Evolutionary conservation across 257 asterid species (phyloP).

Genomic region (Penstemon davidsonii): DNA sequence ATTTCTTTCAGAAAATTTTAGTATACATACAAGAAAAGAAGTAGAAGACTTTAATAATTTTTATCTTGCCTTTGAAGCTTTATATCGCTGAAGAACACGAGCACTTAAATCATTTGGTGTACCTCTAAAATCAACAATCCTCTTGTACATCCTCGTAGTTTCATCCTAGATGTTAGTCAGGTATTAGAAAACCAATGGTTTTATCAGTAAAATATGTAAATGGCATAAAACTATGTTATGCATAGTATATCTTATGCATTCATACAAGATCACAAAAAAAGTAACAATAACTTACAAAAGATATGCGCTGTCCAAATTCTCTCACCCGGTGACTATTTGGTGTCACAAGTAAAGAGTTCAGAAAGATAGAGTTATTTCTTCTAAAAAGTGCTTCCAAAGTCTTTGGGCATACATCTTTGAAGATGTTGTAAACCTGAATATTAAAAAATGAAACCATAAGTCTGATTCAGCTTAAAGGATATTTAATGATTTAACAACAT

Average conservation of each 20-base stretch:
- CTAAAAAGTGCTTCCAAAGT: slow-evolving; percentile 45
- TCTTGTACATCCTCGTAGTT: slow-evolving; percentile 63
- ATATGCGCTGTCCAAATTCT: slow-evolving; percentile 75
- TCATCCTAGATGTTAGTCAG: slow-evolving; percentile 58
- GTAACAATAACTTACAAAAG: slow-evolving; percentile 53
- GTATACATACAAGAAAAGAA: slow-evolving; percentile 13
- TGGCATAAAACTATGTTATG: background rate
- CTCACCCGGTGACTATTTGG: slow-evolving; percentile 90
- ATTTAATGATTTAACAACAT: background rate
- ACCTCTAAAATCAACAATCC: slow-evolving; percentile 75
- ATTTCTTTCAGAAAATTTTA: slow-evolving; percentile 17
- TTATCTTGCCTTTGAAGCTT: slow-evolving; percentile 80
- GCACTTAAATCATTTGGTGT: slow-evolving; percentile 74
- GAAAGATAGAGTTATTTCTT: slow-evolving; percentile 61
- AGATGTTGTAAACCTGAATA: slow-evolving; percentile 67
- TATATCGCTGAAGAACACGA: slow-evolving; percentile 70
- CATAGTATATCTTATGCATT: background rate
- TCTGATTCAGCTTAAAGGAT: slow-evolving; percentile 11
- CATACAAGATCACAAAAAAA: slow-evolving; percentile 13
- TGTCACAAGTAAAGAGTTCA: slow-evolving; percentile 71
- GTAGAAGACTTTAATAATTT: slow-evolving; percentile 10
- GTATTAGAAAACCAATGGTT: slow-evolving; percentile 15
- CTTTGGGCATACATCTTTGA: slow-evolving; percentile 64
- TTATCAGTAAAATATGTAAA: slow-evolving; percentile 23
- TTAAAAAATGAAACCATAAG: slow-evolving; percentile 24